Evolutionary conservation across 225 moss, liverwort and hornwort genomes (phyloP).

Genomic region (Asterella californica): DNA sequence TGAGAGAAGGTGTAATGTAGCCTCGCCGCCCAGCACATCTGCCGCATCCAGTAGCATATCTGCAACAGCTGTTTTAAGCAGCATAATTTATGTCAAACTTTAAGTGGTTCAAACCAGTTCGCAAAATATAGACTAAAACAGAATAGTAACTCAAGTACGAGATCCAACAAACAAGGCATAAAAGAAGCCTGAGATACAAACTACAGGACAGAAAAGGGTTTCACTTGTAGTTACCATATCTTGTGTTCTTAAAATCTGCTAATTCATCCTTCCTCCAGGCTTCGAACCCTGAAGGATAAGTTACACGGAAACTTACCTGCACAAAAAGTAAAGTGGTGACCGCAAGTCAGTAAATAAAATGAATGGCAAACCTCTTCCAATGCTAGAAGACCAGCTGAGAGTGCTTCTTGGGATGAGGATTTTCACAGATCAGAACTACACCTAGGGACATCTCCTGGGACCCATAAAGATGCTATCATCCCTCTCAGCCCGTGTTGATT

Average conservation of each 20-base stretch:
- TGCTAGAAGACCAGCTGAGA: not conserved
- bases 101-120: not conserved
- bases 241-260: constrained; percentile 71
- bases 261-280: constrained; percentile 83
- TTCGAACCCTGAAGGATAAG: constrained; percentile 71
- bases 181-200: not conserved
- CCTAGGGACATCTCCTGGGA: not conserved
- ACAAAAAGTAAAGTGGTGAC: not conserved
- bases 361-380: not conserved
- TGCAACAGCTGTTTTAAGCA: constrained; percentile 64
- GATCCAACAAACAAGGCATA: not conserved
- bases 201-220: not conserved
- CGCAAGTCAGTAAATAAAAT: not conserved
- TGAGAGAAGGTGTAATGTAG: constrained; percentile 71
- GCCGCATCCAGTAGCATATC: constrained; percentile 95
- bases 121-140: not conserved
- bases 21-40: constrained; percentile 83
- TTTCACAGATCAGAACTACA: not conserved
- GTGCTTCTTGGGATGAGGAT: not conserved
- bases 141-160: not conserved
- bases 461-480: not conserved
- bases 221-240: constrained; percentile 51
- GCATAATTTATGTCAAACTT: not conserved
- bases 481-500: not conserved
- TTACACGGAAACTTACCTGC: constrained; percentile 88